A percentile compares a stretch with the other conserved stretches of the same genome.
Evolutionary conservation across 2,329 filamentous ascomycete genomes (phyloP).

Genomic region (Arthrobotrys entomopaga): DNA sequence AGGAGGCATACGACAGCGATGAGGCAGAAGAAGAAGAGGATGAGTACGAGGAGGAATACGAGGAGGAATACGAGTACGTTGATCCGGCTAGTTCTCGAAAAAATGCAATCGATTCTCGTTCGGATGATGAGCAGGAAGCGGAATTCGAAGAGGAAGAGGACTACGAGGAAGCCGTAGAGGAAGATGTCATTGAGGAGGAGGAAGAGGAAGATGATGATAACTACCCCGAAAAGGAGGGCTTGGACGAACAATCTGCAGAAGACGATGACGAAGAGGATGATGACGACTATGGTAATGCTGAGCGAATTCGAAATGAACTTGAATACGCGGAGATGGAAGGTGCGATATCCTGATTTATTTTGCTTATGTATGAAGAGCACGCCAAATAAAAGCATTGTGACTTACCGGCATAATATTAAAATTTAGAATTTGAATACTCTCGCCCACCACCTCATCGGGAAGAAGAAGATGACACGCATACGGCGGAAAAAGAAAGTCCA

Average conservation of each 20-base stretch:
- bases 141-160: constrained; percentile 13
- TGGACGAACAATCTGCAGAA: background rate
- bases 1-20: background rate
- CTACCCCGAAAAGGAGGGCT: constrained; percentile 9
- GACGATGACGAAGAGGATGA: constrained; percentile 12
- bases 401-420: constrained; percentile 13
- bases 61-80: constrained; percentile 9
- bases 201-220: constrained; percentile 23
- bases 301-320: constrained; percentile 9
- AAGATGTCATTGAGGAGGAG: constrained; percentile 20
- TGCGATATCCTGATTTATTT: constrained; percentile 26
- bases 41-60: constrained; percentile 2
- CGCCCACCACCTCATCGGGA: background rate
- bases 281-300: background rate
- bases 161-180: constrained; percentile 1
- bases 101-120: background rate
- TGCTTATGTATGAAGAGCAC: background rate
- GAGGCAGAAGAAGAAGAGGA: constrained; percentile 2
- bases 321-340: constrained; percentile 44
- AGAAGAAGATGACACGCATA: constrained; percentile 9
- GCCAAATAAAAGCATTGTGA: background rate
- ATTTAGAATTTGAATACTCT: constrained; percentile 27
- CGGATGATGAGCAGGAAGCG: constrained; percentile 4
- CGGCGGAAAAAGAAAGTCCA: constrained; percentile 5
- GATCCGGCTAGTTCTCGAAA: background rate